Evolutionary conservation across 352 stramenopile species (phyloP), one percentile per base, ranked within the genome.

Genomic region (Phytophthora sp.): DNA sequence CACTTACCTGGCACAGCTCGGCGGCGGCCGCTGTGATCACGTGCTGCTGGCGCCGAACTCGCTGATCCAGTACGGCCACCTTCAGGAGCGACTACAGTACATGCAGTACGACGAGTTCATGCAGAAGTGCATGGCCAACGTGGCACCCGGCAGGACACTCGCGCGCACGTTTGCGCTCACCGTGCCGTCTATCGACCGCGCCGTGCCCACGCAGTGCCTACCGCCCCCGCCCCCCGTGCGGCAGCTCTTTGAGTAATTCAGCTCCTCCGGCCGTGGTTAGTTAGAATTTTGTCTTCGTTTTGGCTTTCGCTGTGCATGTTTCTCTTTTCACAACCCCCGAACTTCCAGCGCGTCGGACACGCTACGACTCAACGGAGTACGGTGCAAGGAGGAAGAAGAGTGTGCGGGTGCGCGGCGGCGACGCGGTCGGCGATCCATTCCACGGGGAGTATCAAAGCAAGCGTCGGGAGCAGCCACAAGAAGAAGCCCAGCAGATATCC

Each of bases 31-130:
- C 20, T 80, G 60, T 21, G 72, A 69, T 10, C 66, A 68, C 55
- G 57, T 80, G 28, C 55, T 80, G 18, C 53, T 80, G 18, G 72
- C 72, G 15, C 72, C 72, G 20, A 80, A 80, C 56, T 75, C 67
- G 53, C 67, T 80, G 41, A 80, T 80, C 32, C 72, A 80, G 51
- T 80, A 77, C 46, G 72, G 67, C 5, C 72, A 80, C 18, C 52
- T 80, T 48, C 68, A 77, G 61, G 72, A 77, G 38, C 67, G 67
- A 4, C 64, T 80, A 23, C 67, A 77, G 41, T 80, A 80, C 53
- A 80, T 80, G 67, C 67, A 80, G 53, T 75, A 80, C 60, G 72
- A 80, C 56, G 59, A 70, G 44, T 77, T 75, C 45, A 73, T 77
- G 55, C 72, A 79, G 49, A 69, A 65, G 41, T 79, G 72, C 54